These are phyloP conservation scores for Bryoerythrophyllum caledonicum DNA, from an alignment of 225 moss, liverwort and hornwort species.

Conservation along the genomic window DNA sequence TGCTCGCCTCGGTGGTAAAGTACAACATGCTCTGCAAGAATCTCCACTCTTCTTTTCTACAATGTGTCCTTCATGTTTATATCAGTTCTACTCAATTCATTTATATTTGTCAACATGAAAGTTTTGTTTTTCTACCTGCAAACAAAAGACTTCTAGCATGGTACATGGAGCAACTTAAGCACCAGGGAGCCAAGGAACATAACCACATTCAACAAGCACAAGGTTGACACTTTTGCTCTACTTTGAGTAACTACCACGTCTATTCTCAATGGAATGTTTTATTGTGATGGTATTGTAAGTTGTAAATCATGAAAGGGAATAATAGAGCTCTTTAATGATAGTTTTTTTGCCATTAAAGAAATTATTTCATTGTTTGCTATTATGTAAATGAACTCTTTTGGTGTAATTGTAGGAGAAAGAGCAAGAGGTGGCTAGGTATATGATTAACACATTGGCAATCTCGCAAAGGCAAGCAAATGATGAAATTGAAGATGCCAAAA, in stretches of 20 bases:
- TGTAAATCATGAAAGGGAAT: no score
- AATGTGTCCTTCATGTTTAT: no score
- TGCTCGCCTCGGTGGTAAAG: no score
- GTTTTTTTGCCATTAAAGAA: background rate
- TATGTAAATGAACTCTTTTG: background rate
- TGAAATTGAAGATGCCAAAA: slow-evolving; percentile 21
- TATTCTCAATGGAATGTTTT: background rate
- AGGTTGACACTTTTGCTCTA: slow-evolving; percentile 33
- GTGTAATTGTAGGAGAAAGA: slow-evolving; percentile 25
- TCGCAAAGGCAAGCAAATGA: slow-evolving; percentile 15
- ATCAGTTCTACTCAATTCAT: no score
- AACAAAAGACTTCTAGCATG: slow-evolving; percentile 45
- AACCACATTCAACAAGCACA: slow-evolving; percentile 61
- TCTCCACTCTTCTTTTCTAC: no score
- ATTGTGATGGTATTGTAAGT: background rate
- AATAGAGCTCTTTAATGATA: background rate
- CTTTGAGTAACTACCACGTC: background rate
- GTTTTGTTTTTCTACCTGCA: slow-evolving; percentile 18
- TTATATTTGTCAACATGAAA: no score
- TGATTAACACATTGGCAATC: background rate
- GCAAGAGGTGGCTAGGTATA: background rate
- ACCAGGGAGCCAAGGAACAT: slow-evolving; percentile 41
- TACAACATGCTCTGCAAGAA: no score
- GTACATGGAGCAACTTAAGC: slow-evolving; percentile 38
- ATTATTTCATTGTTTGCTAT: background rate